Percentiles rank a stretch among this genome's conserved stretches.
Conservation (phyloP, 148 eudicot species). For the Persicaria tinctoria region DNA sequence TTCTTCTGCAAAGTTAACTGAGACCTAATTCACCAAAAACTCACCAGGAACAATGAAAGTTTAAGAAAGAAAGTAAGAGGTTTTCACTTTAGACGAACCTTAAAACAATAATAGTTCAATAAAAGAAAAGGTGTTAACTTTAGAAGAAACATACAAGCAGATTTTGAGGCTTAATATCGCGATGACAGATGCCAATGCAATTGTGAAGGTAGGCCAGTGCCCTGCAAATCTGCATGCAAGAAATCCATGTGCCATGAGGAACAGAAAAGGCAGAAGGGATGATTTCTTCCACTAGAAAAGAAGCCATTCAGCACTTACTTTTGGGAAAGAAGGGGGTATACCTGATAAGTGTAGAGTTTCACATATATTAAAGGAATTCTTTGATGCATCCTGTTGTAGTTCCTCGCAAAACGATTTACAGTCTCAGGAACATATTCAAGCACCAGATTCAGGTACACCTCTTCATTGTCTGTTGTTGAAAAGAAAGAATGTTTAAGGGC, state of each 20-base stretch:
- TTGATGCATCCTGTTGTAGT: constrained; percentile 85
- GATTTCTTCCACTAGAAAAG: constrained; percentile 4
- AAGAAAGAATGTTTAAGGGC: constrained; percentile 92
- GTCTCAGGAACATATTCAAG: constrained; percentile 98
- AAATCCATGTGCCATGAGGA: background rate
- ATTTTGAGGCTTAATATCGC: constrained; percentile 96
- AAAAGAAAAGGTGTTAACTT: background rate
- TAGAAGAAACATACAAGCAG: constrained; percentile 51
- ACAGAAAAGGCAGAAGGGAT: background rate
- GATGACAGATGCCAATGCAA: constrained; percentile 86
- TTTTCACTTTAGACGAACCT: background rate
- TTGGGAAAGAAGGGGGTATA: constrained; percentile 7
- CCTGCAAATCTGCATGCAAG: constrained; percentile 71
- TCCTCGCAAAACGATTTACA: constrained; percentile 84
- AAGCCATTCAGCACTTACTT: constrained; percentile 2
- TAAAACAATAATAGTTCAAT: background rate
- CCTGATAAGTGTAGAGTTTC: constrained; percentile 96
- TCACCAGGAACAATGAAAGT: background rate
- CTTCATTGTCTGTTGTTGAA: constrained; percentile 90
- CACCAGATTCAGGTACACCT: constrained; percentile 93
- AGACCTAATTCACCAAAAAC: background rate
- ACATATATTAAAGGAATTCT: constrained; percentile 89
- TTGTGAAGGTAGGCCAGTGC: constrained; percentile 87
- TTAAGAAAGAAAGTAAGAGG: background rate
- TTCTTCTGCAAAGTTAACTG: background rate